Evolutionary conservation across 495 filamentous ascomycete genomes (phyloP), one percentile per base, ranked within the genome.

Genomic region (Penicillium arizonense): DNA sequence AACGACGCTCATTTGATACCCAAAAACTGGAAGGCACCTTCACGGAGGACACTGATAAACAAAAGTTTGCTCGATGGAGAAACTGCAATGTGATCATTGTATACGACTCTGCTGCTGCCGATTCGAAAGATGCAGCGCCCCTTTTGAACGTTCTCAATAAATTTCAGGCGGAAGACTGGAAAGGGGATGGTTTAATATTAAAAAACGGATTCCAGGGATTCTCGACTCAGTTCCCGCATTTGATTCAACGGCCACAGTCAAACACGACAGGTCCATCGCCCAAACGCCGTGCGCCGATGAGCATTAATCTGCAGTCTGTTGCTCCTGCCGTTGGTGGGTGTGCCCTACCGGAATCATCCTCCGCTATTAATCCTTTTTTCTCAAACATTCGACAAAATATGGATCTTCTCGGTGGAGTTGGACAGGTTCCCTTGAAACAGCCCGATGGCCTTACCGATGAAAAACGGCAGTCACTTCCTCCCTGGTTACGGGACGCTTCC

Each of bases 371-470:
- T 60, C 92, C 95, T 0, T 97, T 98, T 70, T 98, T 97, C 71
- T 82, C 83, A 50, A 97, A 96, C 55, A 97, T 98, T 58, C 82
- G 95, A 24, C 94, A 97, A 69, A 96, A 98, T 55, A 94, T 96
- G 84, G 94, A 98, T 64, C 71, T 98, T 36, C 84, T 96, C 41
- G 92, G 88, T 47, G 94, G 94, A 21, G 94, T 98, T 37, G 94
- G 94, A 0, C 92, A 96, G 62, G 85, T 97, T 59, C 75, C 90
- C 30, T 66, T 98, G 41, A 81, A 85, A 43, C 67, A 87, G 40
- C 94, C 94, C 0, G 59, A 79, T 34, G 69, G 70, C 6, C 66
- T 90, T 47, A 77, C 76, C 3, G 58, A 72, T 14, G 57, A 52
- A 11, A 63, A 66, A 47, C 67, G 55, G 56, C 74, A 53, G 61